phyloP scores from a whole-genome alignment of 2,329 filamentous ascomycete species.

The Rhexocercosporidium sp. region DNA sequence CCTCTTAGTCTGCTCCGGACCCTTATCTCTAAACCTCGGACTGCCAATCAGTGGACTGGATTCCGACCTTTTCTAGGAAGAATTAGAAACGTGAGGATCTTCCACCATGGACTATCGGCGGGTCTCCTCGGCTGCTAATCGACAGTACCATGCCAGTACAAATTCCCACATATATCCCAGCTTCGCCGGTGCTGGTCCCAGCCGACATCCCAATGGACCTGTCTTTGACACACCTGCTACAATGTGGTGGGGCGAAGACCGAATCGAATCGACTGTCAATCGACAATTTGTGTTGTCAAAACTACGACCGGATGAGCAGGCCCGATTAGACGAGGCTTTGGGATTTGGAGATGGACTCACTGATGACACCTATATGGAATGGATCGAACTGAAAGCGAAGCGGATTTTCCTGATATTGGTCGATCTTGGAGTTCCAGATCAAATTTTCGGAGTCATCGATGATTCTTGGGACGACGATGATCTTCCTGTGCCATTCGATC shows the following conservation, averaged over 20 bases:
- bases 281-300: slow-evolving; percentile 69
- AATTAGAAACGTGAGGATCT: slow-evolving; percentile 16
- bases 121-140: slow-evolving; percentile 35
- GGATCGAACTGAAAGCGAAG: slow-evolving; percentile 73
- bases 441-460: slow-evolving; percentile 77
- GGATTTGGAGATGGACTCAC: slow-evolving; percentile 70
- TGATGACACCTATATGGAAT: slow-evolving; percentile 78
- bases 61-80: slow-evolving; percentile 15
- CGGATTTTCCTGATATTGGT: slow-evolving; percentile 73
- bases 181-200: slow-evolving; percentile 35
- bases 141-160: slow-evolving; percentile 27
- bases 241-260: slow-evolving; percentile 75
- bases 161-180: slow-evolving; percentile 41
- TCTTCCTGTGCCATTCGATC: slow-evolving; percentile 69
- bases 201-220: slow-evolving; percentile 36
- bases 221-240: slow-evolving; percentile 33
- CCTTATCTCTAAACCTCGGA: slow-evolving; percentile 33
- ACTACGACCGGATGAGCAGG: slow-evolving; percentile 65
- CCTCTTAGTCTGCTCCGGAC: slow-evolving; percentile 16
- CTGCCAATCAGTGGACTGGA: slow-evolving; percentile 29
- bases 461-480: slow-evolving; percentile 80
- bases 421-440: slow-evolving; percentile 72
- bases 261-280: slow-evolving; percentile 73
- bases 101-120: slow-evolving; percentile 40
- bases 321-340: slow-evolving; percentile 65